Conservation (phyloP, 179 eudicot species). For the Silene noctiflora region DNA sequence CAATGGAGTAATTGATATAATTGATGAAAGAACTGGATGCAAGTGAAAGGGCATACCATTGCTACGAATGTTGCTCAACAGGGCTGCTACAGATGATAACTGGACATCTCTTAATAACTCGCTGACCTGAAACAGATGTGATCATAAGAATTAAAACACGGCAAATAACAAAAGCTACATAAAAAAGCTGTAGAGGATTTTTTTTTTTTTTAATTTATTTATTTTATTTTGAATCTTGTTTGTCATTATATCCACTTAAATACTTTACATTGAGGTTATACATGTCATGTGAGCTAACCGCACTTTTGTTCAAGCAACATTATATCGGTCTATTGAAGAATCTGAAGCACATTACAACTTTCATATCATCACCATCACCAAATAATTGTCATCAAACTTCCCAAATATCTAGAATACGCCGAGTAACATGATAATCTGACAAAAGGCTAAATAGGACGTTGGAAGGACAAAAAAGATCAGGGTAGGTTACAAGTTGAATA, state of each 20-base stretch:
- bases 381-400: neutral
- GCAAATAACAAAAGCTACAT: neutral
- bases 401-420: neutral
- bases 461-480: neutral
- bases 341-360: neutral
- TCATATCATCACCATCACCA: neutral
- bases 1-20: too few relatives aligned
- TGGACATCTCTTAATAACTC: conserved; percentile 59
- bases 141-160: neutral
- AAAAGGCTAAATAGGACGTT: neutral
- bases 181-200: neutral
- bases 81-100: conserved; percentile 46
- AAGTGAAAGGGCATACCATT: conserved; percentile 40
- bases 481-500: neutral
- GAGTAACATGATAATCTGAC: neutral
- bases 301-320: conserved; percentile 9
- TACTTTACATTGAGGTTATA: neutral
- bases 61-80: conserved; percentile 64
- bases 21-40: neutral
- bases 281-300: neutral
- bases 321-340: neutral
- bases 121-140: conserved; percentile 38
- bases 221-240: neutral
- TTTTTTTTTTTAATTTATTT: too few relatives aligned
- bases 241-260: neutral